Evolutionary conservation across 1,284 basidiomycete species (phyloP), one percentile per base, ranked within the genome.

Genomic region (Cutaneotrichosporon cyanovorans): DNA sequence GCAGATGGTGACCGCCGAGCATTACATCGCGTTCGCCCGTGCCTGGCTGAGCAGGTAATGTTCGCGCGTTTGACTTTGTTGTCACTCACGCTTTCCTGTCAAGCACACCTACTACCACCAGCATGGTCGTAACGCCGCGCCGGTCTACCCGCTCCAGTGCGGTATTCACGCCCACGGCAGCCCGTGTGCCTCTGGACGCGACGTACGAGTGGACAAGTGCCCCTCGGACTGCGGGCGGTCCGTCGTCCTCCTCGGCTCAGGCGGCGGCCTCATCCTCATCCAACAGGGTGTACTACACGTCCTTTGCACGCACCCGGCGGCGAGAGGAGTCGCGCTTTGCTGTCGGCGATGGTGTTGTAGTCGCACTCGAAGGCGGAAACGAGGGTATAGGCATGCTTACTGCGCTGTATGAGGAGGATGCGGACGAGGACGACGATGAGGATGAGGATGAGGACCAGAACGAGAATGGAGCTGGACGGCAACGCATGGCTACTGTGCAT

Each of bases 401-500:
- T 23, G 53, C 56, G 16, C 32, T 72, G 33, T 72, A 68, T 66
- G 65, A 68, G 49, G 60, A 65, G 46, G 45, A 48, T 4, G 53
- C 53, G 20, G 55, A 54, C 5, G 54, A 55, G 4, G 52, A 50
- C 1, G 51, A 51, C 12, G 44, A 40, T 3, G 49, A 52, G 18
- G 44, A 36, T 11, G 33, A 46, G 4, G 48, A 47, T 28, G 55
- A 45, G 2, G 52, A 51, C n/a, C 50, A 41, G 37, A 58, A 10
- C n/a, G 61, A 15, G 35, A 19, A 34, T 5, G 19, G 42, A 22
- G 33, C 40, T 39, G 9, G 51, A 56, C 30, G 16, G 14, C 55
- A 56, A 38, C 67, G 59, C 66, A 67, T 67, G 64, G 67, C 64
- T 7, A 61, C 65, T 41, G 57, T 72, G 11, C 66, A 71, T 49